These are phyloP conservation scores for Glycine latifolia DNA, from an alignment of 306 rosid genomes.

Conservation along the genomic window DNA sequence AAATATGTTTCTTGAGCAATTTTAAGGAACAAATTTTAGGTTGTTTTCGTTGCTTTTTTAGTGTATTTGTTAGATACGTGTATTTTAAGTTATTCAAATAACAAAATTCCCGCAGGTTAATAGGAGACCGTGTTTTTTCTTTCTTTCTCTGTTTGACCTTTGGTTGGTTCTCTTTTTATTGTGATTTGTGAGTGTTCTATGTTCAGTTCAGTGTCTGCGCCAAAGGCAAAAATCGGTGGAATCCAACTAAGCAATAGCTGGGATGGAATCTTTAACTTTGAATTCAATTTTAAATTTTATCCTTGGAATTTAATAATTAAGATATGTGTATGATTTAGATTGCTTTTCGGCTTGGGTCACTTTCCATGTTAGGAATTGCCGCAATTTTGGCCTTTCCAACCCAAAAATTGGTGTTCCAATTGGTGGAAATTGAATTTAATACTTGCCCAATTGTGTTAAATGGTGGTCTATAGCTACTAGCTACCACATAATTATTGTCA, in stretches of 20 bases:
- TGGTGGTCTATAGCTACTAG: neutral
- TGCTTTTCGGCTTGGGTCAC: constrained; percentile 10
- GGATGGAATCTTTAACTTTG: constrained; percentile 24
- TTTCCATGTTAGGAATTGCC: neutral
- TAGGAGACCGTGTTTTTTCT: too few relatives aligned
- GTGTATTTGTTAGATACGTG: too few relatives aligned
- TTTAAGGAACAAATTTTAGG: too few relatives aligned
- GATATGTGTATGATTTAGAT: neutral
- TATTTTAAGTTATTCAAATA: too few relatives aligned
- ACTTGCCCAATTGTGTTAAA: neutral
- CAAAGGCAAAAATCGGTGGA: constrained; percentile 4
- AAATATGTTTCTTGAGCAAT: too few relatives aligned
- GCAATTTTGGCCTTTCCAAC: neutral
- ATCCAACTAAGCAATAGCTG: constrained; percentile 33
- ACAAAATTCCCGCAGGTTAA: too few relatives aligned
- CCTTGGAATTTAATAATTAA: constrained; percentile 7
- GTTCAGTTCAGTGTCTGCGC: neutral
- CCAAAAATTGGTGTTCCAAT: neutral
- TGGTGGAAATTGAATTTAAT: neutral
- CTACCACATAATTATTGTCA: neutral
- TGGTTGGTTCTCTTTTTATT: neutral
- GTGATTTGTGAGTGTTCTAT: neutral
- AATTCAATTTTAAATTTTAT: neutral
- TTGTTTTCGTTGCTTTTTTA: too few relatives aligned
- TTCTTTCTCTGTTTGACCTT: too few relatives aligned